phyloP scores from a whole-genome alignment of 495 filamentous ascomycete genomes.

The Rhizodiscina lignyota region DNA sequence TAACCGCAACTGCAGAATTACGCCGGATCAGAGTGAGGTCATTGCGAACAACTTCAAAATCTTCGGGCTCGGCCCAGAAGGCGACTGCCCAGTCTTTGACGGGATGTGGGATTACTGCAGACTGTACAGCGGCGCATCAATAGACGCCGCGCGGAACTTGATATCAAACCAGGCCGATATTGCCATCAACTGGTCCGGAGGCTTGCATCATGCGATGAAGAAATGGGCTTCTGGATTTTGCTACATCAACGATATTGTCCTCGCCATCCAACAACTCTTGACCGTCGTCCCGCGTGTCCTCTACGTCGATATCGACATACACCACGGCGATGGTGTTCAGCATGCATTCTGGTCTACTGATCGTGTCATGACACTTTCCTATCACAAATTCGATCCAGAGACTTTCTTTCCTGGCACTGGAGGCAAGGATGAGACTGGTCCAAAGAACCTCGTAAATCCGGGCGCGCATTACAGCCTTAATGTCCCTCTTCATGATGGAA shows the following conservation, averaged over 20 bases:
- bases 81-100: slow-evolving; percentile 94
- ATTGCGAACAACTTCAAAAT: neutral
- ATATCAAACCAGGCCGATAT: slow-evolving; percentile 77
- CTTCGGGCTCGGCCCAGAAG: slow-evolving; percentile 60
- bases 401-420: slow-evolving; percentile 61
- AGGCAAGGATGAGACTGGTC: slow-evolving; percentile 39
- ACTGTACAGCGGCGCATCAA: slow-evolving; percentile 74
- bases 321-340: slow-evolving; percentile 94
- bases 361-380: slow-evolving; percentile 88
- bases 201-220: slow-evolving; percentile 94
- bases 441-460: slow-evolving; percentile 39
- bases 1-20: no score
- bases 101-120: slow-evolving; percentile 90
- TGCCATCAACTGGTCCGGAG: slow-evolving; percentile 97
- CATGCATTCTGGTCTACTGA: slow-evolving; percentile 95
- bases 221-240: slow-evolving; percentile 89
- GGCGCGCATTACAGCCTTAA: slow-evolving; percentile 51
- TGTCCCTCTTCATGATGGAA: slow-evolving; percentile 57
- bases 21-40: neutral
- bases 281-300: slow-evolving; percentile 80
- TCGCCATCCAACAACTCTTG: slow-evolving; percentile 80
- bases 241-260: slow-evolving; percentile 97
- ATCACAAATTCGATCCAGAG: slow-evolving; percentile 86
- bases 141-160: slow-evolving; percentile 84
- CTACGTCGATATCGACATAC: slow-evolving; percentile 96